Evolutionary conservation across 139 green algal genomes (phyloP).

Genomic region (Tetraselmis striata): DNA sequence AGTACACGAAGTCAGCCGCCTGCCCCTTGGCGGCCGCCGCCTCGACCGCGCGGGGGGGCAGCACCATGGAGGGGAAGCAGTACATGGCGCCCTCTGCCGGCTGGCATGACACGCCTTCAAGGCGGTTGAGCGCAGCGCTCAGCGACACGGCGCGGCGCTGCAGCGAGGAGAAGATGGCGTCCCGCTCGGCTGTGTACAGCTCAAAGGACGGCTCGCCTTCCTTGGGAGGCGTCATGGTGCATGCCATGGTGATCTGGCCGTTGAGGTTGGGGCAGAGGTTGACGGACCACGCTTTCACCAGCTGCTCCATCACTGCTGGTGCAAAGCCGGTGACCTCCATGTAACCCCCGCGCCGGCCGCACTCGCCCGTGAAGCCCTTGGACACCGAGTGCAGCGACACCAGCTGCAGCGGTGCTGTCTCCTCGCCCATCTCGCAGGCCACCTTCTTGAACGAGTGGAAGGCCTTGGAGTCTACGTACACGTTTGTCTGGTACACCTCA

Average conservation of each 20-base stretch:
- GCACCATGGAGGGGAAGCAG: conserved; percentile 55
- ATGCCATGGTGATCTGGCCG: conserved; percentile 78
- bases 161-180: conserved; percentile 58
- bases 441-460: conserved; percentile 85
- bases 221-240: conserved; percentile 86
- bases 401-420: conserved; percentile 40
- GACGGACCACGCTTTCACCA: conserved; percentile 88
- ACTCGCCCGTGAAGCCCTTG: conserved; percentile 88
- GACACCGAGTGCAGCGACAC: conserved; percentile 81
- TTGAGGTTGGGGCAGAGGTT: conserved; percentile 86
- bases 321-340: conserved; percentile 81
- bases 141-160: conserved; percentile 73
- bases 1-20: conserved; percentile 17
- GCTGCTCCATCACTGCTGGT: conserved; percentile 53
- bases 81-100: conserved; percentile 67
- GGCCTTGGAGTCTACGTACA: conserved; percentile 67
- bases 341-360: conserved; percentile 82
- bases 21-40: conserved; percentile 4
- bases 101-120: conserved; percentile 83
- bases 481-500: conserved; percentile 92
- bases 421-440: conserved; percentile 40
- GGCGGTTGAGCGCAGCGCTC: conserved; percentile 62
- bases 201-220: conserved; percentile 72
- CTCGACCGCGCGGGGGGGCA: conserved; percentile 32
- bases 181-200: conserved; percentile 58